Conservation (phyloP, 176 grass and related monocot species). For the Guadua angustifolia region DNA sequence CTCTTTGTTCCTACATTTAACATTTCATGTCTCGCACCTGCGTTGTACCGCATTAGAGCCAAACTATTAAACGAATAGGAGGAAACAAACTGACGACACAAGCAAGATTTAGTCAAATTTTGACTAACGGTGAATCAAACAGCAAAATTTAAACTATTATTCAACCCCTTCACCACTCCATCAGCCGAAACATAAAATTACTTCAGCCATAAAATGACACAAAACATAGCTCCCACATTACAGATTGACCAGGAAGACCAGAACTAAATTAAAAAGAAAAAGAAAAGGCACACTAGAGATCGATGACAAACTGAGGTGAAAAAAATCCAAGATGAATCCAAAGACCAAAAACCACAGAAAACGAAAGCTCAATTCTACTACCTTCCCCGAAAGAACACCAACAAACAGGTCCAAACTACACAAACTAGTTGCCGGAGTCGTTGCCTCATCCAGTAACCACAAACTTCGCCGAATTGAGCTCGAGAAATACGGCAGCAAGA, state of each 20-base stretch:
- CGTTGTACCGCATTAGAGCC: not conserved
- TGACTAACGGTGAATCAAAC: not conserved
- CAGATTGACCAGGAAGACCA: not conserved
- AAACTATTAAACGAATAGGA: not conserved
- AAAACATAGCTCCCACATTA: not conserved
- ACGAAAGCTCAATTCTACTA: constrained; percentile 8
- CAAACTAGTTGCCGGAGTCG: not conserved
- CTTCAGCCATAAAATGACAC: not conserved
- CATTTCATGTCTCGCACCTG: not conserved
- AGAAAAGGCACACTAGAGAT: not conserved
- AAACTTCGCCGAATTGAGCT: constrained; percentile 23
- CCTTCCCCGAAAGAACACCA: not conserved
- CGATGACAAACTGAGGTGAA: not conserved
- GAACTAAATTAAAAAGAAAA: constrained; percentile 2
- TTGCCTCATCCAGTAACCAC: not conserved
- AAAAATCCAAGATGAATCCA: constrained; percentile 3
- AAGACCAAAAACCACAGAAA: not conserved
- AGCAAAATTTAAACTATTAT: not conserved
- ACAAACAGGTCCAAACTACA: constrained; percentile 14
- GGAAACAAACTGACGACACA: not conserved
- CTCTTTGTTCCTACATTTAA: not conserved
- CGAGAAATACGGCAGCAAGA: not conserved
- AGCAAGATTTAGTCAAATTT: constrained; percentile 1
- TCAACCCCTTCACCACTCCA: not conserved
- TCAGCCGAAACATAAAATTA: constrained; percentile 4